Conservation (phyloP, 495 filamentous ascomycete species). For the Hyaloscypha variabilis region DNA sequence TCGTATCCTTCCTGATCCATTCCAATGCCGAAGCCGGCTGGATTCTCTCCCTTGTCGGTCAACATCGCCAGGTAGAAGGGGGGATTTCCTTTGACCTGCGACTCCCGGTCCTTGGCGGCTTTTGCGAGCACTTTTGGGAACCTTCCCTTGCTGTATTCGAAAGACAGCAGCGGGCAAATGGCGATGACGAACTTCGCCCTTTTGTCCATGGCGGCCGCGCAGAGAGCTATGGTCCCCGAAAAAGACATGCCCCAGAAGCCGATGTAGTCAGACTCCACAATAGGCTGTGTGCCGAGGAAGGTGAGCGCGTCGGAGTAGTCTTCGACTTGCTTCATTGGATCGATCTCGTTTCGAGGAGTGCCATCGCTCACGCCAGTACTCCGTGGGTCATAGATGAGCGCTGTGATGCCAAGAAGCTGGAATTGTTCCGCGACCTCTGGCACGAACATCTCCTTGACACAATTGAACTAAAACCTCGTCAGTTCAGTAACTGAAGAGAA, state of each 20-base stretch:
- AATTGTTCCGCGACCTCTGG: constrained; percentile 36
- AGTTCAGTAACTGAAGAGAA: background rate
- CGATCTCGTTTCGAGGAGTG: constrained; percentile 37
- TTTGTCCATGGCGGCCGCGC: constrained; percentile 35
- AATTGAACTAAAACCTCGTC: constrained; percentile 9
- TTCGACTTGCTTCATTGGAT: constrained; percentile 32
- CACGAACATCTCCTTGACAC: constrained; percentile 17
- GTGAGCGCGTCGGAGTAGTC: constrained; percentile 40
- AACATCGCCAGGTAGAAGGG: constrained; percentile 23
- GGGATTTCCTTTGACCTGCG: constrained; percentile 27
- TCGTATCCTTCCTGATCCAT: background rate
- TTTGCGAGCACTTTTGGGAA: constrained; percentile 24
- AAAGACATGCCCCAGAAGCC: constrained; percentile 54
- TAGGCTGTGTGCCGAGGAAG: constrained; percentile 27
- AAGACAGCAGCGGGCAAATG: constrained; percentile 29
- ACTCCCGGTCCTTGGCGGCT: constrained; percentile 33
- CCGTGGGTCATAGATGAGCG: constrained; percentile 41
- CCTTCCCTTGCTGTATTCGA: background rate
- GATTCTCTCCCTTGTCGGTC: constrained; percentile 4
- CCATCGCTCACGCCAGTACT: constrained; percentile 41
- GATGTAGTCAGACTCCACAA: constrained; percentile 35
- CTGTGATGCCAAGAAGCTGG: constrained; percentile 30
- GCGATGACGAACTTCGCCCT: constrained; percentile 29
- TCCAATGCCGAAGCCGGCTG: background rate
- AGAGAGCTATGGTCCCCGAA: constrained; percentile 32